Conservation (phyloP, 176 grass and related monocot genomes). For the Lolium multiflorum region DNA sequence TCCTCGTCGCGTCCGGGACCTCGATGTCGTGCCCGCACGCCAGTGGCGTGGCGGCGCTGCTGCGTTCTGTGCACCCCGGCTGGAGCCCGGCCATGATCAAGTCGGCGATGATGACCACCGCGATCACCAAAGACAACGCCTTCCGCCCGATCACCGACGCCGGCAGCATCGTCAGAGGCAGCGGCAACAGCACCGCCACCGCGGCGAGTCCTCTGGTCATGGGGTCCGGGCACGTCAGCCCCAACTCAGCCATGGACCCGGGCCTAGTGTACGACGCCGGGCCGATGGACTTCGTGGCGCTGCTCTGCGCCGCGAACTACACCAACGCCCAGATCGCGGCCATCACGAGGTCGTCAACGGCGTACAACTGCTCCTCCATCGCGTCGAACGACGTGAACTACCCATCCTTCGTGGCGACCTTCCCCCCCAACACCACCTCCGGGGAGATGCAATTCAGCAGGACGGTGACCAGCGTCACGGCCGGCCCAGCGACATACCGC, state of each 20-base stretch:
- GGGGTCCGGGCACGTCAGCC: constrained; percentile 71
- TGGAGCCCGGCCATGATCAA: constrained; percentile 85
- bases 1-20: constrained; percentile 56
- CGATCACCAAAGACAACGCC: constrained; percentile 51
- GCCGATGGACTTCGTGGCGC: constrained; percentile 58
- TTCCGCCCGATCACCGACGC: constrained; percentile 51
- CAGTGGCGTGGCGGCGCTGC: constrained; percentile 62
- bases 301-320: constrained; percentile 76
- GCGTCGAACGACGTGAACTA: constrained; percentile 63
- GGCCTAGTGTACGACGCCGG: constrained; percentile 74
- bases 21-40: constrained; percentile 83
- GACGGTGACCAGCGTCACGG: constrained; percentile 53
- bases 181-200: not conserved
- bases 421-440: constrained; percentile 6
- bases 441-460: constrained; percentile 44
- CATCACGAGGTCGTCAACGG: constrained; percentile 56
- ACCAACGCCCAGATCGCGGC: constrained; percentile 65
- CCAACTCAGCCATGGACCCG: constrained; percentile 74
- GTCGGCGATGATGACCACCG: constrained; percentile 87
- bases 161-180: not conserved
- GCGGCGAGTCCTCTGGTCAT: constrained; percentile 66
- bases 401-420: constrained; percentile 52
- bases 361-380: constrained; percentile 50
- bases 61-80: constrained; percentile 42
- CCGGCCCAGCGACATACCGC: constrained; percentile 4